Evolutionary conservation across 495 filamentous ascomycete genomes (phyloP).

Genomic region (Elasticomyces elasticus): DNA sequence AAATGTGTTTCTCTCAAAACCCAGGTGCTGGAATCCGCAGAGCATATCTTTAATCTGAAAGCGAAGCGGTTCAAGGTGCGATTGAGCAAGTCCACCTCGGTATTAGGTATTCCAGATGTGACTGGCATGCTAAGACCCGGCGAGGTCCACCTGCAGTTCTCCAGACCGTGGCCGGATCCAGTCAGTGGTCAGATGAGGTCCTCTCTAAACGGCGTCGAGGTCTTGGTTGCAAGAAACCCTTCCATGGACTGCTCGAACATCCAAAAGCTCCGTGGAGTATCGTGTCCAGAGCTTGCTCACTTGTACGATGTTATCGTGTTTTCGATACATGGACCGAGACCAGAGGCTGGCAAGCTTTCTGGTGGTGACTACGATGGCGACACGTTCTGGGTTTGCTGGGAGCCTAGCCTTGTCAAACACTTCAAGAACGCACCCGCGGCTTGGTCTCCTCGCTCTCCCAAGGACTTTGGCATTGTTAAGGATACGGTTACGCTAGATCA

Average conservation of each 20-base stretch:
- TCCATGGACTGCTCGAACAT: constrained; percentile 76
- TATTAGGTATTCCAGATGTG: constrained; percentile 76
- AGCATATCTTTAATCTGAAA: constrained; percentile 46
- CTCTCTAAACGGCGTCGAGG: constrained; percentile 55
- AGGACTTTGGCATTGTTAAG: constrained; percentile 50
- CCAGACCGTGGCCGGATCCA: constrained; percentile 50
- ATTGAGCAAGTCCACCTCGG: constrained; percentile 63
- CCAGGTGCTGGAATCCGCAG: constrained; percentile 44
- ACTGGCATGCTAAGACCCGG: constrained; percentile 56
- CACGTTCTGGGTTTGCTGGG: constrained; percentile 76
- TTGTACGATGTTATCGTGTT: constrained; percentile 85
- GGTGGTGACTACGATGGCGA: constrained; percentile 97
- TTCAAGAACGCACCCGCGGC: constrained; percentile 64
- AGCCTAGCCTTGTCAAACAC: constrained; percentile 57
- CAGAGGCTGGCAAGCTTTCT: constrained; percentile 71
- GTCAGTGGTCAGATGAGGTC: constrained; percentile 46
- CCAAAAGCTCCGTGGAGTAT: constrained; percentile 55
- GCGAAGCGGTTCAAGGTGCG: constrained; percentile 56
- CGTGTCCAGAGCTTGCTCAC: constrained; percentile 57
- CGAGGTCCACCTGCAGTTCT: constrained; percentile 76
- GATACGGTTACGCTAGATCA: constrained; percentile 30
- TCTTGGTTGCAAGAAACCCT: constrained; percentile 78
- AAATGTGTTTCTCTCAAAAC: constrained; percentile 50
- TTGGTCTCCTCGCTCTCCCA: constrained; percentile 32
- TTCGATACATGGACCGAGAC: constrained; percentile 53